Conservation (phyloP, 164 flowering plant genomes). For the Chloranthus sessilifolius region DNA sequence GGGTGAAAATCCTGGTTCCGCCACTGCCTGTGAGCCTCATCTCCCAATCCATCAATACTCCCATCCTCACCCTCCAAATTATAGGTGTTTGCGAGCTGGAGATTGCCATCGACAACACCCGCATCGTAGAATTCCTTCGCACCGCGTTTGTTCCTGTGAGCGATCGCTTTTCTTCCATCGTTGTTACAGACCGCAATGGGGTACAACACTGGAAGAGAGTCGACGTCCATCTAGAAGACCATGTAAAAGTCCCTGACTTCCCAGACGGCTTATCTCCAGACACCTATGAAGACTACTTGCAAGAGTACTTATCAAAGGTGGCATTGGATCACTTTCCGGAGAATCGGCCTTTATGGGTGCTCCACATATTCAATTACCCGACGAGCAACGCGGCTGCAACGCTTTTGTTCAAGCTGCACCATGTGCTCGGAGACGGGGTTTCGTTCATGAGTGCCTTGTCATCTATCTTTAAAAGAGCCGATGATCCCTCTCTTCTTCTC, state of each 20-base stretch:
- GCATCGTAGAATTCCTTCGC: neutral
- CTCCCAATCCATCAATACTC: conserved; percentile 5
- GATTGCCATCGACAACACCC: conserved; percentile 8
- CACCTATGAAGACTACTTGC: conserved; percentile 25
- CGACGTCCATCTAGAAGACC: conserved; percentile 41
- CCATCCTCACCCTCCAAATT: conserved; percentile 8
- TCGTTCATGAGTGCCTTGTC: conserved; percentile 64
- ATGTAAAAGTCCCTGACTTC: conserved; percentile 32
- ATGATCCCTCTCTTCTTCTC: conserved; percentile 43
- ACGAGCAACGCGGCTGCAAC: conserved; percentile 43
- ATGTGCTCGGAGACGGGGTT: conserved; percentile 65
- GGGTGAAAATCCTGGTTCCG: no score
- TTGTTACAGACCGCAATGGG: conserved; percentile 33
- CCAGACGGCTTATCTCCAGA: conserved; percentile 26
- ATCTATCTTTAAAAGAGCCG: conserved; percentile 46
- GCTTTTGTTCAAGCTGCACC: conserved; percentile 54
- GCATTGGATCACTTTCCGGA: conserved; percentile 31
- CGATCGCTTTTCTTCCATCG: conserved; percentile 10
- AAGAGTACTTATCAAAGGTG: conserved; percentile 37
- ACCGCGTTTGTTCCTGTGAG: conserved; percentile 6
- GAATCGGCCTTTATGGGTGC: conserved; percentile 50
- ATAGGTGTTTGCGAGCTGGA: conserved; percentile 6
- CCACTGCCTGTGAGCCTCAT: conserved; percentile 9
- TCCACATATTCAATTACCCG: conserved; percentile 50
- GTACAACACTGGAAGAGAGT: conserved; percentile 50